Percentiles rank a stretch among this genome's conserved stretches.
Conservation (phyloP, 2,329 filamentous ascomycete species). For the Hymenoscyphus repandus region DNA sequence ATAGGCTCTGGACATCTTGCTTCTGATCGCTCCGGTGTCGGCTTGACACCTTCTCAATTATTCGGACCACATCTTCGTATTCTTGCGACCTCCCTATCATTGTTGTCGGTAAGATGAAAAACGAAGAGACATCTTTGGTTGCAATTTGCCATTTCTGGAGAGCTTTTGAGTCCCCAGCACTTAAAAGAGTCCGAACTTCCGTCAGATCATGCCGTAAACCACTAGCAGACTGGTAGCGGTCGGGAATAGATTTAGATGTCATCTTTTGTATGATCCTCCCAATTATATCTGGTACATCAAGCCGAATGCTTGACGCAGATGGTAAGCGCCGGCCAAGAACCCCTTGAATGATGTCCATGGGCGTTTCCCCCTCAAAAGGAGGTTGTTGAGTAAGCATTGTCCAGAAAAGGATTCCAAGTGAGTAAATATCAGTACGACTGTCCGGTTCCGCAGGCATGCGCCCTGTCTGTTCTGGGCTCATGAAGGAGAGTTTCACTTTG, state of each 20-base stretch:
- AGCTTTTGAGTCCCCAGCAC: constrained; percentile 65
- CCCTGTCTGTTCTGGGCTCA: constrained; percentile 91
- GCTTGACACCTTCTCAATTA: constrained; percentile 72
- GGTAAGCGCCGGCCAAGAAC: constrained; percentile 77
- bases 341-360: constrained; percentile 86
- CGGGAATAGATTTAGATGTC: constrained; percentile 80
- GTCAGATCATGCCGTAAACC: constrained; percentile 78
- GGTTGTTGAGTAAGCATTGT: constrained; percentile 73
- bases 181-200: constrained; percentile 67
- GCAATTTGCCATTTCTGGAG: constrained; percentile 72
- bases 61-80: constrained; percentile 60
- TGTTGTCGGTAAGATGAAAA: constrained; percentile 76
- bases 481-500: constrained; percentile 84
- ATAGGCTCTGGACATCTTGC: constrained; percentile 41
- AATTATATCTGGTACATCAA: constrained; percentile 80
- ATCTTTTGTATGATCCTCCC: constrained; percentile 85
- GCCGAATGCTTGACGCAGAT: constrained; percentile 67
- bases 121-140: constrained; percentile 83
- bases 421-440: constrained; percentile 89
- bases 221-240: constrained; percentile 84
- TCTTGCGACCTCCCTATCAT: constrained; percentile 79
- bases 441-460: constrained; percentile 90
- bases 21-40: constrained; percentile 50
- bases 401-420: constrained; percentile 85
- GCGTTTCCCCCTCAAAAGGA: constrained; percentile 73